Conservation (phyloP, 2,329 filamentous ascomycete genomes). For the Fusarium sororula region DNA sequence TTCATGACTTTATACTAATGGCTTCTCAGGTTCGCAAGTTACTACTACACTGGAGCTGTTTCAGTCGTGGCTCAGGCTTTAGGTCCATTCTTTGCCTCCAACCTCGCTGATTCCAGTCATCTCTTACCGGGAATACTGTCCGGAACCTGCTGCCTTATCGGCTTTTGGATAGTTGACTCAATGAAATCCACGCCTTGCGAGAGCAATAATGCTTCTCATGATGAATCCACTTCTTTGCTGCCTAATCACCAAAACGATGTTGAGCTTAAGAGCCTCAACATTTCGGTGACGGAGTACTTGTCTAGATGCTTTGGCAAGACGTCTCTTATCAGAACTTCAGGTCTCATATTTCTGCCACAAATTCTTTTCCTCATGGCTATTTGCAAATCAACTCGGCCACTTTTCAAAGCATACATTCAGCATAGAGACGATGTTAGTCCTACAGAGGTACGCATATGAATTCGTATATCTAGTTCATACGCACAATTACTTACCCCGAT, state of each 20-base stretch:
- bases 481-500: background rate
- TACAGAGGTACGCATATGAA: background rate
- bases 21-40: background rate
- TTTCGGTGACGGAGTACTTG: background rate
- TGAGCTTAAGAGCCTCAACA: background rate
- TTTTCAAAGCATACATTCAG: background rate
- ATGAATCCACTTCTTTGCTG: background rate
- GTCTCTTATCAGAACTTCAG: background rate
- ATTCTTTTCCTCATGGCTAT: background rate
- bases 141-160: background rate
- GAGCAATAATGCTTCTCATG: background rate
- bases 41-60: background rate
- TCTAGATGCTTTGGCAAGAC: background rate
- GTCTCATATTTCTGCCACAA: background rate
- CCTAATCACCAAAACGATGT: background rate
- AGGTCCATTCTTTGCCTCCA: background rate
- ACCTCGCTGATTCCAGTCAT: background rate
- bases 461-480: too few species aligned
- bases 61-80: background rate
- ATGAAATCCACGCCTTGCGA: background rate
- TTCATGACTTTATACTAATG: fast-evolving
- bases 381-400: background rate
- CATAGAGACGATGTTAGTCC: background rate
- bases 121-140: background rate
- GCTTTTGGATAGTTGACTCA: background rate